Conservation (phyloP, 2,329 filamentous ascomycete genomes). For the Stromatinia cepivora region DNA sequence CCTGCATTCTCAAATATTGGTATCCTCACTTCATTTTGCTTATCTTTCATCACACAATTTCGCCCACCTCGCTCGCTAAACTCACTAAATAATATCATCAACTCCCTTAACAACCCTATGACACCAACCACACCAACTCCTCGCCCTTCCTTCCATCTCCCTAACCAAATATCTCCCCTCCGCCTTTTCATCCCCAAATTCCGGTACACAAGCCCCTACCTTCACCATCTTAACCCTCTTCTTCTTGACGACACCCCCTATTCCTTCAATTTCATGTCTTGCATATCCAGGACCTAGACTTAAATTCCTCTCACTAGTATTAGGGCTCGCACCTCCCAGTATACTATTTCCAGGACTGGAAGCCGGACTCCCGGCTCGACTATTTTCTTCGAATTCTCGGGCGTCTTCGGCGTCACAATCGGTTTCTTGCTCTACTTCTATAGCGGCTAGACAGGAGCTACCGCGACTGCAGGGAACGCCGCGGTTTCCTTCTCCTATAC, state of each 20-base stretch:
- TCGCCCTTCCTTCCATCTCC: conserved; percentile 66
- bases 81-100: conserved; percentile 43
- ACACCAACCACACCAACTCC: conserved; percentile 95
- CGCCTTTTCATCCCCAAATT: conserved; percentile 77
- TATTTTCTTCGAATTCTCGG: conserved; percentile 35
- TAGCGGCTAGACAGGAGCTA: conserved; percentile 70
- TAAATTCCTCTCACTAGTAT: conserved; percentile 30
- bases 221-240: conserved; percentile 81
- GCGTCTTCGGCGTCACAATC: conserved; percentile 82
- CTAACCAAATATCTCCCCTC: conserved; percentile 64
- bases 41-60: not conserved
- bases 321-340: conserved; percentile 20
- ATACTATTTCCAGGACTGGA: conserved; percentile 28
- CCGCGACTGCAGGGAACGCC: conserved; percentile 87
- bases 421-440: conserved; percentile 77
- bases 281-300: conserved; percentile 69
- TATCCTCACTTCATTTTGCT: not conserved
- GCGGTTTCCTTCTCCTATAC: conserved; percentile 83
- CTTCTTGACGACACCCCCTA: conserved; percentile 83
- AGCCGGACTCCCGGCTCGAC: conserved; percentile 30
- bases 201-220: conserved; percentile 81
- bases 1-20: not conserved
- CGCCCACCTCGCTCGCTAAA: too few species aligned
- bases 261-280: conserved; percentile 86
- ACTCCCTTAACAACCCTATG: conserved; percentile 67